These are phyloP conservation scores for Saccharomyces eubayanus DNA, from an alignment of 805 yeast species.

Conservation along the genomic window DNA sequence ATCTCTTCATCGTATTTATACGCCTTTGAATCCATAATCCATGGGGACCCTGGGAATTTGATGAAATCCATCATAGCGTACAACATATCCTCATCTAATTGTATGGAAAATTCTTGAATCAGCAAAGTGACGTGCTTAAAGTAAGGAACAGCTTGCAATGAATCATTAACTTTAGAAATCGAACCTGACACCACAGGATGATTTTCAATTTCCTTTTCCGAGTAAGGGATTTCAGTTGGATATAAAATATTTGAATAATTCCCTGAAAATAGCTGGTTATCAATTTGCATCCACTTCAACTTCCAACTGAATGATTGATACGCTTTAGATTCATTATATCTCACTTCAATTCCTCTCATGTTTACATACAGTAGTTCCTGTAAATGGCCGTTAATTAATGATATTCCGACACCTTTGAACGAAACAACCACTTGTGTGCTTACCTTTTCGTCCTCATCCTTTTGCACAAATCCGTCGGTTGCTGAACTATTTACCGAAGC, in stretches of 20 bases:
- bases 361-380: slow-evolving; percentile 83
- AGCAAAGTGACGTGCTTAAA: slow-evolving; percentile 86
- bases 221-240: slow-evolving; percentile 84
- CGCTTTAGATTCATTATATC: slow-evolving; percentile 74
- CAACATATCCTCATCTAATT: slow-evolving; percentile 88
- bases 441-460: slow-evolving; percentile 32
- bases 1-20: slow-evolving; percentile 54
- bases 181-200: slow-evolving; percentile 91
- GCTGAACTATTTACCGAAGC: slow-evolving; percentile 28
- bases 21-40: slow-evolving; percentile 38
- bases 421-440: slow-evolving; percentile 42
- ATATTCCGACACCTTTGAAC: slow-evolving; percentile 81
- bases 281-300: slow-evolving; percentile 90
- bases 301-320: slow-evolving; percentile 75
- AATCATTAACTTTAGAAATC: slow-evolving; percentile 75
- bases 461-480: slow-evolving; percentile 46
- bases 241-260: slow-evolving; percentile 79
- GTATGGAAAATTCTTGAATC: slow-evolving; percentile 85
- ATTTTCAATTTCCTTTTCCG: slow-evolving; percentile 68
- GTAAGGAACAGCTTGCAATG: slow-evolving; percentile 79
- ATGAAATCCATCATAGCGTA: slow-evolving; percentile 74
- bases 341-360: slow-evolving; percentile 68
- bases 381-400: slow-evolving; percentile 60
- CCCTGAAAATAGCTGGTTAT: slow-evolving; percentile 84
- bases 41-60: slow-evolving; percentile 73